These are phyloP conservation scores for Lolium perenne DNA, from an alignment of 176 grass and related monocot genomes.

Conservation along the genomic window DNA sequence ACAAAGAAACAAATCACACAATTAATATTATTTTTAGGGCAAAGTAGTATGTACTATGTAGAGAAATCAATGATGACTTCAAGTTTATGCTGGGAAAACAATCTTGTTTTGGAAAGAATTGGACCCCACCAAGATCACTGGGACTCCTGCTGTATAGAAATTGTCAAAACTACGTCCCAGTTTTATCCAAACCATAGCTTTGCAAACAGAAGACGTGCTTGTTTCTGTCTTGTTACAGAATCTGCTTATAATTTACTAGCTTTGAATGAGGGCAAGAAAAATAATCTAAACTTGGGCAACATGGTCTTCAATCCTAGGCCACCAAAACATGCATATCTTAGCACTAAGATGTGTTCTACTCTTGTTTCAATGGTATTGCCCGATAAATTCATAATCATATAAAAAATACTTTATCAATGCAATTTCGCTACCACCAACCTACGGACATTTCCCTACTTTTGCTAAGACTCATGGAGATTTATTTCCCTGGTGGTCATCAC, in stretches of 20 bases:
- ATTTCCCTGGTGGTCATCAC: neutral
- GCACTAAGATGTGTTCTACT: neutral
- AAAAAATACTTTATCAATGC: neutral
- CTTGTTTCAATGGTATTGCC: neutral
- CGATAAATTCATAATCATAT: neutral
- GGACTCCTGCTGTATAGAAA: neutral
- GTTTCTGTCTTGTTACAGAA: neutral
- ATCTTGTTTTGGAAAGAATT: neutral
- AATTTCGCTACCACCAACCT: neutral
- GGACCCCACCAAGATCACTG: neutral
- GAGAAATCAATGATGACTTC: neutral
- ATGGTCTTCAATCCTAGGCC: neutral
- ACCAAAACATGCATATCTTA: neutral
- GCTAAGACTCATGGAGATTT: neutral
- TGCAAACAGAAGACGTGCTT: neutral
- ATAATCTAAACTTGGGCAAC: neutral
- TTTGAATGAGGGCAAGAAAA: neutral
- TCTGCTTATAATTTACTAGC: neutral
- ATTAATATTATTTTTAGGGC: conserved; percentile 3
- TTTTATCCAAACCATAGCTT: neutral
- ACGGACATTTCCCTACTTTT: neutral
- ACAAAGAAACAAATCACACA: neutral
- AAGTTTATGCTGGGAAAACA: neutral
- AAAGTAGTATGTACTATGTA: neutral
- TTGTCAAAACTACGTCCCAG: neutral